phyloP scores from a whole-genome alignment of 805 yeast species.

The Ogataea saltuana region DNA sequence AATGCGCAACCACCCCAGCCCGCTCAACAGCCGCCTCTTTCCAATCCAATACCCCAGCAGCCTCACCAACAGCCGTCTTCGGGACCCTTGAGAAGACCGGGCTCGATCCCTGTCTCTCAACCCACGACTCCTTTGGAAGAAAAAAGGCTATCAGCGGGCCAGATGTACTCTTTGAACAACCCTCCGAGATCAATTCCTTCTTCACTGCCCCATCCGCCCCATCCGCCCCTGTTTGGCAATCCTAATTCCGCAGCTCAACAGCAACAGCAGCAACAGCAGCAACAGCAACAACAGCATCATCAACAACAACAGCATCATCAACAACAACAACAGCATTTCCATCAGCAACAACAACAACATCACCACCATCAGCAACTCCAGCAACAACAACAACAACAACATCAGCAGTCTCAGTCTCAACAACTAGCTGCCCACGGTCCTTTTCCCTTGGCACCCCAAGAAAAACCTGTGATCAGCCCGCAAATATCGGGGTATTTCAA shows the following conservation, averaged over 20 bases:
- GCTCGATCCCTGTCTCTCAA: conserved; percentile 19
- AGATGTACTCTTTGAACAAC: conserved; percentile 26
- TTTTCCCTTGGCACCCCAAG: conserved; percentile 3
- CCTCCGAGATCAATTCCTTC: conserved; percentile 33
- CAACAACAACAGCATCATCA: conserved; percentile 7
- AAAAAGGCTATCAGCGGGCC: conserved; percentile 17
- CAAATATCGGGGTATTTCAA: conserved; percentile 13
- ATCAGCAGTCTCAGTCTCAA: neutral
- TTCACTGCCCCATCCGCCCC: conserved; percentile 3
- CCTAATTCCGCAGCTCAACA: neutral
- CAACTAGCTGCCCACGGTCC: neutral
- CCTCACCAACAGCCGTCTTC: conserved; percentile 7
- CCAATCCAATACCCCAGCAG: conserved; percentile 4
- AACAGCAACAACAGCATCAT: conserved; percentile 12
- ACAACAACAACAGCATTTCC: conserved; percentile 7
- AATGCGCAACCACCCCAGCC: conserved; percentile 4
- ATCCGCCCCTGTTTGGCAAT: conserved; percentile 3
- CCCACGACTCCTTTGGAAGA: conserved; percentile 21
- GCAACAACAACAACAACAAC: conserved; percentile 1
- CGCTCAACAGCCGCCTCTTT: conserved; percentile 1
- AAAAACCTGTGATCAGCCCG: conserved; percentile 9
- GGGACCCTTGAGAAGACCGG: conserved; percentile 11
- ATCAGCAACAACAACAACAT: conserved; percentile 8
- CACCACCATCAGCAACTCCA: conserved; percentile 1
- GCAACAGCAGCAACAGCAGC: conserved; percentile 10